Conservation (phyloP, 352 stramenopile genomes). For the Globisporangium megalacanthum region DNA sequence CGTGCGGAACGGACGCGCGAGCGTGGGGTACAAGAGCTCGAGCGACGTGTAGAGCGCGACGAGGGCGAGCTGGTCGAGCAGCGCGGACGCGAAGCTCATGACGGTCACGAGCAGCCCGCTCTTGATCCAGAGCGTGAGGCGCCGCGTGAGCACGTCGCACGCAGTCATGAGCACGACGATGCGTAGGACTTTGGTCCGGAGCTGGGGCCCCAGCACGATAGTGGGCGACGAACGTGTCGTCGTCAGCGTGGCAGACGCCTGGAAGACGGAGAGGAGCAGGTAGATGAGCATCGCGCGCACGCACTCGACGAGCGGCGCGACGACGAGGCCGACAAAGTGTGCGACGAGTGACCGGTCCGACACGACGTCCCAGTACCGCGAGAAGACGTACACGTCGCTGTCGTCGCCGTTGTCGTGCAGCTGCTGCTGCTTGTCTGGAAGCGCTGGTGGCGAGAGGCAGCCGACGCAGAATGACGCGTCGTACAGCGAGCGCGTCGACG, state of each 20-base stretch:
- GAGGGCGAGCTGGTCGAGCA: slow-evolving; percentile 61
- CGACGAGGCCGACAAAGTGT: slow-evolving; percentile 55
- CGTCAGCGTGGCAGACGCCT: slow-evolving; percentile 12
- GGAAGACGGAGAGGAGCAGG: slow-evolving; percentile 50
- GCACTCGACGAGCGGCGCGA: slow-evolving; percentile 62
- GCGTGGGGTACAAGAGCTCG: slow-evolving; percentile 40
- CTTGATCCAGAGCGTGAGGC: slow-evolving; percentile 64
- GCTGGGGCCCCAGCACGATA: slow-evolving; percentile 6
- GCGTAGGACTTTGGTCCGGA: slow-evolving; percentile 36
- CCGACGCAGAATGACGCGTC: slow-evolving; percentile 53
- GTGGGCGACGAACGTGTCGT: background rate
- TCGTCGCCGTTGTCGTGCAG: background rate
- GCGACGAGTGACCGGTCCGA: slow-evolving; percentile 67
- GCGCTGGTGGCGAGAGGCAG: slow-evolving; percentile 50
- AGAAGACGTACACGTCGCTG: slow-evolving; percentile 73
- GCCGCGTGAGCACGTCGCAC: slow-evolving; percentile 52
- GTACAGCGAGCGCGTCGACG: slow-evolving; percentile 10
- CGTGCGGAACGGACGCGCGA: slow-evolving; percentile 29
- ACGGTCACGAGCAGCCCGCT: slow-evolving; percentile 67
- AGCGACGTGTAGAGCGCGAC: slow-evolving; percentile 58
- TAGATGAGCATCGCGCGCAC: slow-evolving; percentile 65
- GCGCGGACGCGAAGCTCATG: slow-evolving; percentile 58
- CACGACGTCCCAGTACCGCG: slow-evolving; percentile 76
- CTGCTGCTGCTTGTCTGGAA: slow-evolving; percentile 22
- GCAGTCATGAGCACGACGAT: slow-evolving; percentile 48